Conservation (phyloP, 345 rosid genomes). For the Camelina sativa region DNA sequence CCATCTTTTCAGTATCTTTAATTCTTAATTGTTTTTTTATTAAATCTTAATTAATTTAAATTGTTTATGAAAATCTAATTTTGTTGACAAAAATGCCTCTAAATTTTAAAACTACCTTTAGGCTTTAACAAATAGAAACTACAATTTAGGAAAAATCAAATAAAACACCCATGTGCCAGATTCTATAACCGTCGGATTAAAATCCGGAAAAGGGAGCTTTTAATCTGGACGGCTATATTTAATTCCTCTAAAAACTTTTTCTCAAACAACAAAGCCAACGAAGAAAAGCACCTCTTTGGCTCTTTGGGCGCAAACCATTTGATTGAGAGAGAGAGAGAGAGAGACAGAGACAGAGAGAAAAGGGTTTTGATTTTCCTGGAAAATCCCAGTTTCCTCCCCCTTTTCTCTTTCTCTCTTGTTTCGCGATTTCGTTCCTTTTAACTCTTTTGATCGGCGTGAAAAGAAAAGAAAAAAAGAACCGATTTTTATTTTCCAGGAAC, state of each 20-base stretch:
- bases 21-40: neutral
- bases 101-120: no score
- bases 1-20: neutral
- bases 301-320: conserved; percentile 7
- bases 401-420: conserved; percentile 1
- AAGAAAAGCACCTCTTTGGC: conserved; percentile 51
- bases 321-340: neutral
- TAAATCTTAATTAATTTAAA: no score
- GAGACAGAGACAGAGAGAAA: neutral
- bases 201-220: neutral
- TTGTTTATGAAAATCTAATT: no score
- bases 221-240: neutral
- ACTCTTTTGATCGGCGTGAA: neutral
- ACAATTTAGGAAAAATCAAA: neutral
- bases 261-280: conserved; percentile 20
- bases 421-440: neutral
- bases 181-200: conserved; percentile 31
- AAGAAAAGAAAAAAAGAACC: neutral
- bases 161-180: neutral
- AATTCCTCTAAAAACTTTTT: neutral
- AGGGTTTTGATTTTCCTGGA: conserved; percentile 43
- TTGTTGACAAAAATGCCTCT: no score
- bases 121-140: no score
- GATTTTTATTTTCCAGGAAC: neutral
- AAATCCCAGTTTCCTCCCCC: conserved; percentile 4